phyloP scores from a whole-genome alignment of 2,329 filamentous ascomycete genomes.

The Chrysoporthe deuterocubensis region DNA sequence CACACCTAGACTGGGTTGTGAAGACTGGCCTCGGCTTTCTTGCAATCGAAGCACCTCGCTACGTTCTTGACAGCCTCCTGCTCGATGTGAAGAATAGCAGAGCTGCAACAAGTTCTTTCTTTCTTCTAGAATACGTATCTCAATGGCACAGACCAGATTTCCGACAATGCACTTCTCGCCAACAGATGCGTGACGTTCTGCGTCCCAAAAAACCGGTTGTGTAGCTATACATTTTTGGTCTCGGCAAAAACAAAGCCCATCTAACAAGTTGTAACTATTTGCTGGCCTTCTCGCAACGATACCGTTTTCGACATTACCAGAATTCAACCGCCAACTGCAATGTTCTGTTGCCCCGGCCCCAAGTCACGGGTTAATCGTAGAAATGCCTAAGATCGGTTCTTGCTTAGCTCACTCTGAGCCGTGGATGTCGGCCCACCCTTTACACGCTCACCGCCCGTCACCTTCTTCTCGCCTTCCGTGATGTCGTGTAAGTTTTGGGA shows the following conservation, averaged over 20 bases:
- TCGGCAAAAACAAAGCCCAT: not conserved
- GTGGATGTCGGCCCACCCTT: conserved; percentile 44
- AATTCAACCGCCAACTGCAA: not conserved
- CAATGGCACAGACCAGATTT: not conserved
- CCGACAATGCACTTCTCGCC: not conserved
- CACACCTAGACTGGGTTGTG: not conserved
- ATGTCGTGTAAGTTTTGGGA: conserved; percentile 44
- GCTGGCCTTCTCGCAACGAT: not conserved
- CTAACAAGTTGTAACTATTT: not conserved
- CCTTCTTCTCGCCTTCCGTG: conserved; percentile 44
- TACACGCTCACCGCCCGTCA: conserved; percentile 41
- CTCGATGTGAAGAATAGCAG: no score
- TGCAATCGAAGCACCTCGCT: not conserved
- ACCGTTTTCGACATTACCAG: not conserved
- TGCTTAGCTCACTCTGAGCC: conserved; percentile 40
- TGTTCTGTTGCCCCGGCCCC: no score
- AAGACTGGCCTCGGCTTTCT: not conserved
- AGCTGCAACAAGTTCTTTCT: no score
- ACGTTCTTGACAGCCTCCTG: no score
- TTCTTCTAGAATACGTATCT: no score
- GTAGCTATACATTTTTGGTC: no score
- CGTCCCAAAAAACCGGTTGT: no score
- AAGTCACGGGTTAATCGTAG: no score
- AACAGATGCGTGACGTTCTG: not conserved
- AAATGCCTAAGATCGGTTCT: conserved; percentile 25